A percentile compares a stretch with the other conserved stretches of the same genome.
Conservation (phyloP, 2,329 filamentous ascomycete species). For the Periconia sp. region DNA sequence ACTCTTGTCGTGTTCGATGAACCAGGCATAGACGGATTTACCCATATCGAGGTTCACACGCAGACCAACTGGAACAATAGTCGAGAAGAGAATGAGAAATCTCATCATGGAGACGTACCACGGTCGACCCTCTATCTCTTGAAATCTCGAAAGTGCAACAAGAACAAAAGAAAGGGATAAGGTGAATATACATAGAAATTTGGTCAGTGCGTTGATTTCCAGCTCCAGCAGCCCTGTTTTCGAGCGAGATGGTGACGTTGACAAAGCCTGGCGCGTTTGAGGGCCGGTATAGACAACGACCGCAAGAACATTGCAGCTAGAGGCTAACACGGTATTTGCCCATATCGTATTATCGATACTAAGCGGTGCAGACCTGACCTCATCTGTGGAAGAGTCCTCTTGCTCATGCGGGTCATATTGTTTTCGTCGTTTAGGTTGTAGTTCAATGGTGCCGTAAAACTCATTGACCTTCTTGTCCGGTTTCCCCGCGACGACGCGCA, state of each 20-base stretch:
- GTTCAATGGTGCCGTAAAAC: slow-evolving; percentile 85
- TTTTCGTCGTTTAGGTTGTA: slow-evolving; percentile 59
- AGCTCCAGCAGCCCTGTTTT: slow-evolving; percentile 93
- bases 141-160: slow-evolving; percentile 83
- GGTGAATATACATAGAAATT: slow-evolving; percentile 90
- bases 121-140: slow-evolving; percentile 61
- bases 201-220: slow-evolving; percentile 96
- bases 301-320: slow-evolving; percentile 83
- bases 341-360: slow-evolving; percentile 97
- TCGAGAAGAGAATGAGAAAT: slow-evolving; percentile 98
- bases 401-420: slow-evolving; percentile 49
- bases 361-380: slow-evolving; percentile 66
- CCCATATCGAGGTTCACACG: slow-evolving; percentile 97
- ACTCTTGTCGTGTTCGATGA: slow-evolving; percentile 87
- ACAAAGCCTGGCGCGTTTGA: slow-evolving; percentile 90
- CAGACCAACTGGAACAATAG: slow-evolving; percentile 95
- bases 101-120: slow-evolving; percentile 99
- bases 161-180: slow-evolving; percentile 82
- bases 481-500: slow-evolving; percentile 78
- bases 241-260: slow-evolving; percentile 86
- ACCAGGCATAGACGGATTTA: slow-evolving; percentile 93
- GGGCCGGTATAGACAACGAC: slow-evolving; percentile 93
- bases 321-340: slow-evolving; percentile 97
- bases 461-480: slow-evolving; percentile 94
- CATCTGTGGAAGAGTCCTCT: slow-evolving; percentile 11